Evolutionary conservation across 139 green algal genomes (phyloP).

Genomic region (Volvox reticuliferus): DNA sequence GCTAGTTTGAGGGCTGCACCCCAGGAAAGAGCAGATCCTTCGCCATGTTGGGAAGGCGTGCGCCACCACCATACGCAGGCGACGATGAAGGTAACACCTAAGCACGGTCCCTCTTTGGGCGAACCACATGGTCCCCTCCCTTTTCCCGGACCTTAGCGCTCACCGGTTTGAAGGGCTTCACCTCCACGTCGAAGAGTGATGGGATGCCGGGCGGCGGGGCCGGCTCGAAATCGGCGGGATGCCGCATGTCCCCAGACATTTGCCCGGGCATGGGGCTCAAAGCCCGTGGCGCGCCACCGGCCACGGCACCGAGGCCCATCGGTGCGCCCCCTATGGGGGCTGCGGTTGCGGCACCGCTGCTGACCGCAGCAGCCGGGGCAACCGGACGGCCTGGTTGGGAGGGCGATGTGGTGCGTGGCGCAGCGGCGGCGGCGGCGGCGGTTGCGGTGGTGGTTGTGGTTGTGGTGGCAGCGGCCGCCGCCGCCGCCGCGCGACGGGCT

Average conservation of each 20-base stretch:
- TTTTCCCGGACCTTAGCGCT: not conserved
- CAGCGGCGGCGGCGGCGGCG: constrained; percentile 25
- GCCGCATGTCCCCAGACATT: constrained; percentile 35
- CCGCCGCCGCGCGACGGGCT: constrained; percentile 29
- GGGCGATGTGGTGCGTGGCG: constrained; percentile 21
- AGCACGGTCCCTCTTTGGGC: too few relatives aligned
- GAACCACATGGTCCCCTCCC: too few relatives aligned
- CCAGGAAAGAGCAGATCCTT: too few relatives aligned
- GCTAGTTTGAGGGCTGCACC: too few relatives aligned
- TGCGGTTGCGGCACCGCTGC: not conserved
- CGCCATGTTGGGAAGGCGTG: too few relatives aligned
- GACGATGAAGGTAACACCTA: too few relatives aligned
- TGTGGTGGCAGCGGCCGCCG: not conserved
- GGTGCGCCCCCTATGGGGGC: not conserved
- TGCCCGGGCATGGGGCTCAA: not conserved
- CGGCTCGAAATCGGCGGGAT: constrained; percentile 37
- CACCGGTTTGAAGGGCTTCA: constrained; percentile 59
- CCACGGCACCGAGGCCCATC: not conserved
- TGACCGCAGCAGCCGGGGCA: not conserved
- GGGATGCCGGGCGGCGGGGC: constrained; percentile 56
- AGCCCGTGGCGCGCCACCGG: not conserved
- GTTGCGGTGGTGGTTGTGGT: not conserved
- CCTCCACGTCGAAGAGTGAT: constrained; percentile 71
- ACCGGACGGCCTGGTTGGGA: constrained; percentile 1
- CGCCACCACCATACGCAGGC: too few relatives aligned